phyloP scores from a whole-genome alignment of 2,329 filamentous ascomycete species.

The Trichophyton rubrum region DNA sequence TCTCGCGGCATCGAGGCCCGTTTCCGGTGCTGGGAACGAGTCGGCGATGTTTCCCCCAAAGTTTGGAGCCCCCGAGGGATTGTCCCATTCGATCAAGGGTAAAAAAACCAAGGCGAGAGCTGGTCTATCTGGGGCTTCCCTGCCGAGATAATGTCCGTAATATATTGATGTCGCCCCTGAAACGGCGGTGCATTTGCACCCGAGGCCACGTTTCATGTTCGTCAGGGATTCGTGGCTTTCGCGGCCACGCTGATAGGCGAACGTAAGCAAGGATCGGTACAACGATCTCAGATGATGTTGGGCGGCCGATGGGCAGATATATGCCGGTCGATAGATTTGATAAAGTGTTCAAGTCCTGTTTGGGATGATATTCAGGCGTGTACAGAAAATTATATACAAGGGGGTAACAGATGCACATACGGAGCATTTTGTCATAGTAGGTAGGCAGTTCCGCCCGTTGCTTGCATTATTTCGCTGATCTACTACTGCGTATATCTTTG shows the following conservation, averaged over 20 bases:
- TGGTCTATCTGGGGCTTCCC: background rate
- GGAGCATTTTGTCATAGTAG: background rate
- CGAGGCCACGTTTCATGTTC: background rate
- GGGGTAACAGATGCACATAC: background rate
- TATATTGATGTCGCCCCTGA: background rate
- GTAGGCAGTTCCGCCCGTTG: background rate
- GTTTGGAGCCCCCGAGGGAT: background rate
- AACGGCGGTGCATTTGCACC: background rate
- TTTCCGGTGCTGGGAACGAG: background rate
- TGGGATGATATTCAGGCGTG: background rate
- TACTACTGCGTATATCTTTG: background rate
- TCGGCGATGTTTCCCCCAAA: background rate
- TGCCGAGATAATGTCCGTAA: background rate
- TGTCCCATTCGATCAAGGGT: background rate
- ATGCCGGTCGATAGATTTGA: background rate
- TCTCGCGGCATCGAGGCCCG: background rate
- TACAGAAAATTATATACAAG: background rate
- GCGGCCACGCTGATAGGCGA: background rate
- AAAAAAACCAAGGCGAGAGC: background rate
- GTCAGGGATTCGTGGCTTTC: background rate
- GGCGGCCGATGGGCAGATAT: background rate
- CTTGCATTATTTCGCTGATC: background rate
- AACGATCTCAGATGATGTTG: too few species aligned
- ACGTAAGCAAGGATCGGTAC: too few species aligned
- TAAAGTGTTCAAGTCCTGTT: background rate